Conservation (phyloP, 2,329 filamentous ascomycete genomes). For the Beauveria scarabaeidicola region DNA sequence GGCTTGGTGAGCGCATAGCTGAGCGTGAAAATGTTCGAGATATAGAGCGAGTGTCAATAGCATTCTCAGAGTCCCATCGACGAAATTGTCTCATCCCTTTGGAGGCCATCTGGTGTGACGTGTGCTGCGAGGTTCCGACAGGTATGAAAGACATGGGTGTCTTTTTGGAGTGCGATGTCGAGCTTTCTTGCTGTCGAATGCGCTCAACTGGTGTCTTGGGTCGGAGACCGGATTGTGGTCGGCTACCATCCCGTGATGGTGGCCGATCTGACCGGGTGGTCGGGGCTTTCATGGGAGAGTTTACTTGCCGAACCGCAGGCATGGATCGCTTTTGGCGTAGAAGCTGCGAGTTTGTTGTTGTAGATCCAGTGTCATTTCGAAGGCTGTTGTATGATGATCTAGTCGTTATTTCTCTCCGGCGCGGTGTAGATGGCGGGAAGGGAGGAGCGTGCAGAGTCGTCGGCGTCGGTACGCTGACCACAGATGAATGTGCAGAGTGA, state of each 20-base stretch:
- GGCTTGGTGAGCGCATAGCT: slow-evolving; percentile 52
- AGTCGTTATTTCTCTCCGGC: slow-evolving; percentile 49
- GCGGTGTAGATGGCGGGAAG: slow-evolving; percentile 50
- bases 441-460: slow-evolving; percentile 47
- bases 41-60: slow-evolving; percentile 46
- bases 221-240: slow-evolving; percentile 45
- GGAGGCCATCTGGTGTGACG: slow-evolving; percentile 69
- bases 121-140: slow-evolving; percentile 61
- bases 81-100: slow-evolving; percentile 65
- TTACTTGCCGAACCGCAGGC: slow-evolving; percentile 46
- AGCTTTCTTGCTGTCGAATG: slow-evolving; percentile 41
- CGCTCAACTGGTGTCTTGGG: slow-evolving; percentile 67
- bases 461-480: slow-evolving; percentile 54
- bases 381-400: slow-evolving; percentile 47
- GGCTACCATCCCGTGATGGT: slow-evolving; percentile 48
- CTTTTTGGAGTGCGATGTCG: slow-evolving; percentile 46
- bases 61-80: slow-evolving; percentile 73
- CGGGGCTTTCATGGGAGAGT: slow-evolving; percentile 42
- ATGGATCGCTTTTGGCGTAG: slow-evolving; percentile 58
- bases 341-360: slow-evolving; percentile 57
- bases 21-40: slow-evolving; percentile 52
- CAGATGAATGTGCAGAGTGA: slow-evolving; percentile 61
- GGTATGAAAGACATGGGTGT: slow-evolving; percentile 68
- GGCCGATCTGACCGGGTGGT: slow-evolving; percentile 46
- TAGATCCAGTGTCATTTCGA: slow-evolving; percentile 49